Conservation (phyloP, 768 basidiomycete genomes). For the Lentinula detonsa region DNA sequence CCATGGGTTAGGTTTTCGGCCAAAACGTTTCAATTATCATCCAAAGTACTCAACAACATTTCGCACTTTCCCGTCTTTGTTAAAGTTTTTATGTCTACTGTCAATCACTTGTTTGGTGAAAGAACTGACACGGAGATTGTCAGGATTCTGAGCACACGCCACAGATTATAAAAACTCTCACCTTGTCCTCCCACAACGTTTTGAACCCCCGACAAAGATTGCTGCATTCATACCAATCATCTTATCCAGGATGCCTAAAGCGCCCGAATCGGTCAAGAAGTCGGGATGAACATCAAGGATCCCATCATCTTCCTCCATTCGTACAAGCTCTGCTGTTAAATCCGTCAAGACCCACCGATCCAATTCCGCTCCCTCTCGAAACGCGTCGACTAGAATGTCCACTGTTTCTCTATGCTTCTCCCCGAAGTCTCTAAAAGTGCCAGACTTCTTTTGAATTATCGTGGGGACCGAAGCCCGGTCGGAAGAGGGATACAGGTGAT, state of each 20-base stretch:
- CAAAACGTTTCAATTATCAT: conserved; percentile 6
- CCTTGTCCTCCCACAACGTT: conserved; percentile 43
- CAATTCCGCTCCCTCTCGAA: conserved; percentile 33
- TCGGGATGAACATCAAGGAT: conserved; percentile 9
- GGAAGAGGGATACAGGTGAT: conserved; percentile 1
- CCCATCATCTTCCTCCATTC: conserved; percentile 13
- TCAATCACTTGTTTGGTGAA: conserved; percentile 50
- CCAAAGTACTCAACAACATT: conserved; percentile 44
- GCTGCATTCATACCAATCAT: conserved; percentile 41
- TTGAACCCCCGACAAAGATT: conserved; percentile 45
- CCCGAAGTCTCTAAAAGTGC: conserved; percentile 40
- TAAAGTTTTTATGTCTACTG: conserved; percentile 24
- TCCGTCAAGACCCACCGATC: conserved; percentile 36
- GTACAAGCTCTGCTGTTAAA: conserved; percentile 25
- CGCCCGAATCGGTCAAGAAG: conserved; percentile 41
- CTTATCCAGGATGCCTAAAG: conserved; percentile 53
- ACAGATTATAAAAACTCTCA: conserved; percentile 13
- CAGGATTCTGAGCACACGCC: conserved; percentile 7
- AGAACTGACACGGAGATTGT: conserved; percentile 27
- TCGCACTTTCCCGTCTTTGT: conserved; percentile 17
- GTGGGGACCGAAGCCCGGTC: not conserved
- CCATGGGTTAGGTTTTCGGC: not conserved
- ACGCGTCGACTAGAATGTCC: conserved; percentile 34
- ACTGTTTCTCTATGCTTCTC: conserved; percentile 41
- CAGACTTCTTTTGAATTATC: conserved; percentile 22